A percentile compares a stretch with the other conserved stretches of the same genome.
Conservation (phyloP, 2,329 filamentous ascomycete species). For the Lachnellula arida region DNA sequence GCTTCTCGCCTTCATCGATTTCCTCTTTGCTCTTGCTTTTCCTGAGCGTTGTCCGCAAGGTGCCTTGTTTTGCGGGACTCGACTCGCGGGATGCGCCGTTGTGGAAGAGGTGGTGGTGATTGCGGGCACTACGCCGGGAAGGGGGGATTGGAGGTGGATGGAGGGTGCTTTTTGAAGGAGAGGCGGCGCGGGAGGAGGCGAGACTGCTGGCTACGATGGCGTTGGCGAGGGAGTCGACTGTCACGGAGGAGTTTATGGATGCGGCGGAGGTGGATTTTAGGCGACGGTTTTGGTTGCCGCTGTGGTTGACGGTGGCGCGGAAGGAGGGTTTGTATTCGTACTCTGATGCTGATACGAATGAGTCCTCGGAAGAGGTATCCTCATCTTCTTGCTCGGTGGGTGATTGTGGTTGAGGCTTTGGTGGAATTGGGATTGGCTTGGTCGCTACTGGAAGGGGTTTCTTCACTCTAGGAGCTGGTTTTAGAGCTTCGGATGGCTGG, state of each 20-base stretch:
- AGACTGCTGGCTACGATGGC: constrained; percentile 73
- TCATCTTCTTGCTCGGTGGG: constrained; percentile 11
- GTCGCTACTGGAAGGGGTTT: constrained; percentile 10
- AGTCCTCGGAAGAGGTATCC: constrained; percentile 29
- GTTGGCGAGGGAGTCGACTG: constrained; percentile 62
- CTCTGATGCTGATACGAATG: constrained; percentile 32
- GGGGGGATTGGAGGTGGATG: constrained; percentile 29
- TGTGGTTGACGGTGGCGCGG: constrained; percentile 21
- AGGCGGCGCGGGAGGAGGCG: constrained; percentile 54
- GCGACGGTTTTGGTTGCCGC: constrained; percentile 14
- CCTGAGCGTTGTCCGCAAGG: constrained; percentile 63
- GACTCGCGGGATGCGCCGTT: constrained; percentile 32
- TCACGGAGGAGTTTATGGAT: constrained; percentile 35
- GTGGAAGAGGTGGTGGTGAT: constrained; percentile 33
- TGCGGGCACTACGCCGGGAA: constrained; percentile 28
- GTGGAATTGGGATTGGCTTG: constrained; percentile 20
- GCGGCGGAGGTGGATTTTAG: constrained; percentile 11
- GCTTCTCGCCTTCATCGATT: constrained; percentile 45
- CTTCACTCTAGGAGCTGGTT: constrained; percentile 6
- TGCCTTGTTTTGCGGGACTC: constrained; percentile 36
- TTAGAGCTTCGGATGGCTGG: constrained; percentile 3
- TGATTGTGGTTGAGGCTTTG: constrained; percentile 1
- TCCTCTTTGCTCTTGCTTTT: constrained; percentile 52
- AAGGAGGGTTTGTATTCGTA: constrained; percentile 22
- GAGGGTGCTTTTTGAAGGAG: constrained; percentile 28